A percentile compares a stretch with the other conserved stretches of the same genome.
phyloP scores from a whole-genome alignment of 192 early-diverging fungal genomes.

The Physocladia obscura region DNA sequence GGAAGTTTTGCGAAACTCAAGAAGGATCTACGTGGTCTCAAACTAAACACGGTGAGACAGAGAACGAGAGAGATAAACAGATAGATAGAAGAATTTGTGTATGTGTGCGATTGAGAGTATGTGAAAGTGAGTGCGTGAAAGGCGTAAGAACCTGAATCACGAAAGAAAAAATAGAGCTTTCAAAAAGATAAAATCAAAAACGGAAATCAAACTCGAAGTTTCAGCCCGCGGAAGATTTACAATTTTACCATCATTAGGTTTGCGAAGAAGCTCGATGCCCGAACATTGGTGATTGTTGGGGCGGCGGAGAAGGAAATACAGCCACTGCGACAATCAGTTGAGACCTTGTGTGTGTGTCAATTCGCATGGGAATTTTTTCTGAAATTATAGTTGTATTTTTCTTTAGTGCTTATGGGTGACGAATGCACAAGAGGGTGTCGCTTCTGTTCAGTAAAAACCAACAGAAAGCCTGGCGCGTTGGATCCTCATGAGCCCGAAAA shows the following conservation, averaged over 20 bases:
- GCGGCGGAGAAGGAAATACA: slow-evolving; percentile 89
- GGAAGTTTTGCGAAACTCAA: slow-evolving; percentile 79
- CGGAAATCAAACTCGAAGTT: too few species aligned
- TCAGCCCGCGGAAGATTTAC: too few species aligned
- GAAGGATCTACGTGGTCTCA: slow-evolving; percentile 89
- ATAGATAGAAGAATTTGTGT: too few species aligned
- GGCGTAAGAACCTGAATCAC: too few species aligned
- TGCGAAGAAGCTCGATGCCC: slow-evolving; percentile 98
- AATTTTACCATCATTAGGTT: slow-evolving; percentile 48
- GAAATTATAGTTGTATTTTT: slow-evolving; percentile 6
- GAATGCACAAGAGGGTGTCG: slow-evolving; percentile 96
- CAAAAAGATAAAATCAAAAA: too few species aligned
- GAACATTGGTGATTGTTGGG: slow-evolving; percentile 99
- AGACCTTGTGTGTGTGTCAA: slow-evolving; percentile 46
- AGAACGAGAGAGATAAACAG: too few species aligned
- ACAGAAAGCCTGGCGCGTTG: slow-evolving; percentile 74
- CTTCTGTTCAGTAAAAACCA: slow-evolving; percentile 98
- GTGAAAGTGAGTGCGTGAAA: not conserved
- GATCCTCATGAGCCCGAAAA: slow-evolving; percentile 90
- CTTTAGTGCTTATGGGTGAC: slow-evolving; percentile 83
- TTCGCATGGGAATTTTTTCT: not conserved
- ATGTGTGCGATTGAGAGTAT: too few species aligned
- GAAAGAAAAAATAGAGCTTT: too few species aligned
- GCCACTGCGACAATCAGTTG: slow-evolving; percentile 92
- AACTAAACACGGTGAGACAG: slow-evolving; percentile 82